Evolutionary conservation across 805 yeast genomes (phyloP), one percentile per base, ranked within the genome.

Genomic region (Saccharomycopsis sp.): DNA sequence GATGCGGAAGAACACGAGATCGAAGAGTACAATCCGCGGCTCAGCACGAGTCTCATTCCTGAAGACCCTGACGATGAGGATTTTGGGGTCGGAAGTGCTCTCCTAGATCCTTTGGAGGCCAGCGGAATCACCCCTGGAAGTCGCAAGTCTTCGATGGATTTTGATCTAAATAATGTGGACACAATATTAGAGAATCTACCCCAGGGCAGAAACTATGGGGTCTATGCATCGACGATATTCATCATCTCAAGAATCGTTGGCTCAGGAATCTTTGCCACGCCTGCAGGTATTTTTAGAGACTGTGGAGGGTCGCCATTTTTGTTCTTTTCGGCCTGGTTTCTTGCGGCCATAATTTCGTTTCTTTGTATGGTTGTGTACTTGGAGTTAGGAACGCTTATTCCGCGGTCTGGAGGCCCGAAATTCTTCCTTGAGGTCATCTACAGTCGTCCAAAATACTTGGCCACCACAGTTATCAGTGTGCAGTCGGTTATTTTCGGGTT

Each of bases 341-440:
- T 84, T 9, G 84, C 89, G 2, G 85, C 85, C 0, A 53, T 78
- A 2, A 73, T 85, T 59, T 82, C 91, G 9, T 83, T 84, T 69
- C 77, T 87, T 14, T 93, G 93, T 0, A 69, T 87, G 22, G 83
- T 76, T 65, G 78, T 86, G 50, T 87, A 79, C 67, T 69, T 87
- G 56, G 93, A 87, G 66, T 69, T 87, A 58, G 94, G 93, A 0
- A 79, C 86, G 7, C 75, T 85, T 66, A 74, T 86, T 8, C 91
- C 93, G 0, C 73, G 87, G 64, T 83, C 85, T 60, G 94, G 96
- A 2, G 96, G 93, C 0, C 79, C 85, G 47, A 87, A 87, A 66
- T 84, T 83, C 20, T 87, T 87, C 62, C 69, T 87, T 58, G 93
- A 87, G 66, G 81, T 78, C 62, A 81, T 86, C 20, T 87, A 83